Evolutionary conservation across 2,329 filamentous ascomycete species (phyloP).

Genomic region (Calonectria hongkongensis): DNA sequence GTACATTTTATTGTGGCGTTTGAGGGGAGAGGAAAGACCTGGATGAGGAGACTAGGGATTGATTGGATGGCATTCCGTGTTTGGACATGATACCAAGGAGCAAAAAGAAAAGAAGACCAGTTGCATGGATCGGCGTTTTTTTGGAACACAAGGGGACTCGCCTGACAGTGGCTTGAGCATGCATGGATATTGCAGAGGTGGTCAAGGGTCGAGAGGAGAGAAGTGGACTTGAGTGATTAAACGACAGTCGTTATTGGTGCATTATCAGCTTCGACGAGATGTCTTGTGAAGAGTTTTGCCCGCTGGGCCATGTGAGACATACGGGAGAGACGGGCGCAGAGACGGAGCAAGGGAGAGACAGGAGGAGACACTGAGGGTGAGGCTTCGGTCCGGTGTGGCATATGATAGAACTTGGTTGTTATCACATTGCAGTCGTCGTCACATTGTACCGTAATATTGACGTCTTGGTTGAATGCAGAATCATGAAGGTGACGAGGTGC

Average conservation of each 20-base stretch:
- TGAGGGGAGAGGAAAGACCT: slow-evolving; percentile 35
- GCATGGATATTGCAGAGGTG: slow-evolving; percentile 24
- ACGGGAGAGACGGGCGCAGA: not conserved
- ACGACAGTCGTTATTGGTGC: not conserved
- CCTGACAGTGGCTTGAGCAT: slow-evolving; percentile 41
- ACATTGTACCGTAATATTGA: not conserved
- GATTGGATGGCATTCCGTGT: slow-evolving; percentile 44
- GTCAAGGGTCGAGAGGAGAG: not conserved
- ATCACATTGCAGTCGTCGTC: not conserved
- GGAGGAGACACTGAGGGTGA: slow-evolving; percentile 2
- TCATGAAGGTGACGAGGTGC: not conserved
- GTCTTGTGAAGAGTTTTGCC: not conserved
- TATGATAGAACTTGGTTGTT: not conserved
- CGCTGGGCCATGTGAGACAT: not conserved
- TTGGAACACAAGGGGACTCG: slow-evolving; percentile 40
- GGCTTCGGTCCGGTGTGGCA: not conserved
- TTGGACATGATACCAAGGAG: slow-evolving; percentile 51
- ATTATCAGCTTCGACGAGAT: not conserved
- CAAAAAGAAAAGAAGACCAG: slow-evolving; percentile 35
- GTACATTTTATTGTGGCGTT: slow-evolving; percentile 46
- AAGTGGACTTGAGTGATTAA: not conserved
- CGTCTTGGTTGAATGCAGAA: not conserved
- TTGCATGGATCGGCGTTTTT: slow-evolving; percentile 50
- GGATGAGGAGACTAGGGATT: slow-evolving; percentile 29
- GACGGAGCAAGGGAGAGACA: not conserved